These are phyloP conservation scores for Leonotis leonurus DNA, from an alignment of 257 asterid genomes.

Conservation along the genomic window DNA sequence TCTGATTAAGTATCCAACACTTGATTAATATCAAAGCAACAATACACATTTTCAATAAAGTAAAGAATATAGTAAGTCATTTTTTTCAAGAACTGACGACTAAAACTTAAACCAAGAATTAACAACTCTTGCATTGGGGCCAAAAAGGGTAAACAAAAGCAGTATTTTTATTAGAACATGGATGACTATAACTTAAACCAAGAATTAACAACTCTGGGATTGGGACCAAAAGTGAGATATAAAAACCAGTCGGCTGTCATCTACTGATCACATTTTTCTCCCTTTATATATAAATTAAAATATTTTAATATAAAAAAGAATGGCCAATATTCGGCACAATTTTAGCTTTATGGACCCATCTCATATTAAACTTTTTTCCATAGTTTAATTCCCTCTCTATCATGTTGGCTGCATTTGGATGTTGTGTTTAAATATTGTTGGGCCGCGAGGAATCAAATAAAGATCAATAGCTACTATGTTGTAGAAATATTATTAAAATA, in stretches of 20 bases:
- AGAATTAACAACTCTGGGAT: constrained; percentile 13
- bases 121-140: constrained; percentile 11
- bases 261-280: background rate
- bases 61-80: no score
- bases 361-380: background rate
- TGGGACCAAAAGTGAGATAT: background rate
- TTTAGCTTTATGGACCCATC: constrained; percentile 15
- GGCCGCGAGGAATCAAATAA: background rate
- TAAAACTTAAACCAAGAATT: constrained; percentile 21
- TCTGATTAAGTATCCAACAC: background rate
- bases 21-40: no score
- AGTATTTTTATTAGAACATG: background rate
- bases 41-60: no score
- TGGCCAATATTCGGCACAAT: constrained; percentile 13
- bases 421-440: constrained; percentile 13
- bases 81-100: no score
- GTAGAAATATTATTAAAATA: background rate
- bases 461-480: background rate
- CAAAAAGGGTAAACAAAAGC: background rate
- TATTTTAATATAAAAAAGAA: background rate
- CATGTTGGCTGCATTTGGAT: constrained; percentile 3
- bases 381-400: background rate
- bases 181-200: constrained; percentile 22
- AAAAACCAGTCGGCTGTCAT: background rate
- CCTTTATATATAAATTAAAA: background rate